A percentile compares a stretch with the other conserved stretches of the same genome.
Evolutionary conservation across 305 asterid species (phyloP).

Genomic region (Striga hermonthica): DNA sequence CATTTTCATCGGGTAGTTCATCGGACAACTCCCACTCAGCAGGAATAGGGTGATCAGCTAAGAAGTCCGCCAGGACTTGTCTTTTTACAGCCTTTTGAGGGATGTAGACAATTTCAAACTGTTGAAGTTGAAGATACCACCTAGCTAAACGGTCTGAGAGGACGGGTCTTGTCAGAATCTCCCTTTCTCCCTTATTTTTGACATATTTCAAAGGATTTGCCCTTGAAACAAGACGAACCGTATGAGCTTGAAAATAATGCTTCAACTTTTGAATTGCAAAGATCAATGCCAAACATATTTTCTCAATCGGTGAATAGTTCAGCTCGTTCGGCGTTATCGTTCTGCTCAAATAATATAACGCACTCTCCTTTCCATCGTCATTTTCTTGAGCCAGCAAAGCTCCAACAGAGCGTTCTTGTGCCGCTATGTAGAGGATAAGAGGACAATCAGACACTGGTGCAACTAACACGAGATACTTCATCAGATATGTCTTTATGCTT

Average conservation of each 20-base stretch:
- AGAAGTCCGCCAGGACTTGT: too few species aligned
- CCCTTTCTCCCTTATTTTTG: too few species aligned
- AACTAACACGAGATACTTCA: not conserved
- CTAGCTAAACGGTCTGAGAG: too few species aligned
- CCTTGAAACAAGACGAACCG: not conserved
- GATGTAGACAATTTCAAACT: too few species aligned
- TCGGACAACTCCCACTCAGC: too few species aligned
- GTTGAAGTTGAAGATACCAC: too few species aligned
- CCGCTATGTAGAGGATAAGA: not conserved
- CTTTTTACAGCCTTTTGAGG: too few species aligned
- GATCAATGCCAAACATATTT: not conserved
- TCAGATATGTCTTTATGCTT: not conserved
- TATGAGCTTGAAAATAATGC: not conserved
- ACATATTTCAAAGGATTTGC: not conserved
- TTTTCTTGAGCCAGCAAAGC: not conserved
- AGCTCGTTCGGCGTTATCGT: not conserved
- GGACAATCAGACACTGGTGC: not conserved
- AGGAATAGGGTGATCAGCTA: too few species aligned
- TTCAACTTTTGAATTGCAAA: not conserved
- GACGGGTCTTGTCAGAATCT: not conserved
- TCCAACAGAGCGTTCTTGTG: not conserved
- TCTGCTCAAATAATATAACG: not conserved
- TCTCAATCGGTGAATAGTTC: not conserved
- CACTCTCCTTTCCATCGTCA: not conserved
- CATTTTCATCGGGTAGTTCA: too few species aligned